Evolutionary conservation across 495 filamentous ascomycete genomes (phyloP).

Genomic region (Penicillium fimorum): DNA sequence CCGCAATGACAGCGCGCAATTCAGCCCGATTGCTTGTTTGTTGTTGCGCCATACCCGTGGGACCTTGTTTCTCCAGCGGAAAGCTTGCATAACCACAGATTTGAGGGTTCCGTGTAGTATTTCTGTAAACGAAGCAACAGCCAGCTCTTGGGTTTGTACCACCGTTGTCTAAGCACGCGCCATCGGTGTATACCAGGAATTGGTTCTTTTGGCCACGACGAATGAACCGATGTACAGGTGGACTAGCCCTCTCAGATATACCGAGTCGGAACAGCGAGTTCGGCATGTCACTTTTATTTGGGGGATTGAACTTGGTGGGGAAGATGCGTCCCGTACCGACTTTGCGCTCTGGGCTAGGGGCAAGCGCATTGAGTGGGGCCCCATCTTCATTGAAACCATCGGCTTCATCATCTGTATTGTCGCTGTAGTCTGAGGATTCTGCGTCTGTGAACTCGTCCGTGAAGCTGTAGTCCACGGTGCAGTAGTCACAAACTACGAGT

Average conservation of each 20-base stretch:
- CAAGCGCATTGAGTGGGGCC: too few species aligned
- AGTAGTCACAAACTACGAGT: background rate
- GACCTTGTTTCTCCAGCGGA: background rate
- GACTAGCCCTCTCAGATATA: background rate
- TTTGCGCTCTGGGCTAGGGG: background rate
- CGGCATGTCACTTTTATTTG: background rate
- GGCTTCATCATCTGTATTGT: background rate
- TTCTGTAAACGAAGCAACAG: background rate
- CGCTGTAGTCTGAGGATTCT: background rate
- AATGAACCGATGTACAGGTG: background rate
- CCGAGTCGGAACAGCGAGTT: background rate
- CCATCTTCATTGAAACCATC: too few species aligned
- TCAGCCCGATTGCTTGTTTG: slow-evolving; percentile 42
- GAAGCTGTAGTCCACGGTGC: background rate
- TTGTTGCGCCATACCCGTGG: background rate
- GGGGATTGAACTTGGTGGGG: background rate
- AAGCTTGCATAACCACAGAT: background rate
- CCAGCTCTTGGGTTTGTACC: background rate
- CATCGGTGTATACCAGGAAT: background rate
- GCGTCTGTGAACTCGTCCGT: background rate
- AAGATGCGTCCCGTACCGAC: background rate
- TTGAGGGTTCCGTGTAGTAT: background rate
- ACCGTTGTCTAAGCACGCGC: background rate
- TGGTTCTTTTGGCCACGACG: background rate
- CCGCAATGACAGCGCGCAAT: slow-evolving; percentile 42